Base-by-base conservation (phyloP, 108 stramenopile species). In the Cylindrotheca closterium region DNA sequence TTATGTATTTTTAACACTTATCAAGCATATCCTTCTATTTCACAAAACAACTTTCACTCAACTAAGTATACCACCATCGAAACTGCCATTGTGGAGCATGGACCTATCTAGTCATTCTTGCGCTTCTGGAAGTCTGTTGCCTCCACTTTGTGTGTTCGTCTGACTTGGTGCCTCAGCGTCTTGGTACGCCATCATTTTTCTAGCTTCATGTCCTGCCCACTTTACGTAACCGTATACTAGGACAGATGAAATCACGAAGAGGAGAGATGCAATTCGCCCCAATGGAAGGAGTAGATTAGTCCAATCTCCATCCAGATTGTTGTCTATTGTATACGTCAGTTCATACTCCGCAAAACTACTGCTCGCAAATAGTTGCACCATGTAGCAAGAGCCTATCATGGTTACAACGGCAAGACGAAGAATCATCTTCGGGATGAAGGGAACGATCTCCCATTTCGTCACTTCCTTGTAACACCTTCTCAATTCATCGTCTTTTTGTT, bases 291-390 rank as follows among this genome's bases (percentile, higher is more conserved):
- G 59, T 30, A 82, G 32, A 65, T 82, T 79, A 17, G 31, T 42
- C 24, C 60, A 71, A 65, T 79, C 71, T 17, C 78, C 78, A 19
- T 33, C 71, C 24, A 82, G 64, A 55, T 82, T 75, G 7, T 79
- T 70, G 28, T 68, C 57, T 27, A 79, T 60, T 2, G 78, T 73
- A 51, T 82, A 74, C 26, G 81, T 82, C 42, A 82, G 56, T 37
- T 59, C 47, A 58, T 82, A 75, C 12, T 72, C 66, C 25, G 62
- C 74, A 42, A 82, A 82, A 42, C 81, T 78, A 12, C 54, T 23
- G 15, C 58, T 49, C 7, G 70, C 28, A 55, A 82, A 82, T 49
- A 82, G 59, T 59, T 82, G 81, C 28, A 82, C 81, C 68, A 81
- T 60, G 62, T 79, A 82, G 51, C 81, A 82, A 29, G 69, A 67